These are phyloP conservation scores for Aspergillus carbonarius DNA, from an alignment of 2,329 filamentous ascomycete species.

Conservation along the genomic window DNA sequence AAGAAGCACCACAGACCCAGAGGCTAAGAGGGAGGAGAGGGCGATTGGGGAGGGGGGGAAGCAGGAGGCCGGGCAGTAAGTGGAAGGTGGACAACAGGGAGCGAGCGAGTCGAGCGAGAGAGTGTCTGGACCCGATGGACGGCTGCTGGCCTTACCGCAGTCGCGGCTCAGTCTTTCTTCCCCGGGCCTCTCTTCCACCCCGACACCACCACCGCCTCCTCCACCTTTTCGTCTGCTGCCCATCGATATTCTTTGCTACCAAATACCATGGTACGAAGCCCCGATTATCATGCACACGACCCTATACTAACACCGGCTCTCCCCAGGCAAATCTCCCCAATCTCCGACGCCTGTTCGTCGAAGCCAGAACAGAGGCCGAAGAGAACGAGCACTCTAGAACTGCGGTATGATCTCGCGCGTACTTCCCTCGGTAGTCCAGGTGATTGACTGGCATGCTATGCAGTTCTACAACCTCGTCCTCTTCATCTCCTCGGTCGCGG, in stretches of 20 bases:
- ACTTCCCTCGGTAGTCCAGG: background rate
- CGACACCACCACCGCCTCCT: background rate
- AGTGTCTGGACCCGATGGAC: conserved; percentile 11
- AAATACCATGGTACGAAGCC: background rate
- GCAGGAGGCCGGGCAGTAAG: background rate
- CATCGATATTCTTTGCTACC: background rate
- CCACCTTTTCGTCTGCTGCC: background rate
- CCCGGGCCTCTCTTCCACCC: background rate
- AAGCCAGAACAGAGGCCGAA: conserved; percentile 87
- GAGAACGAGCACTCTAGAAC: conserved; percentile 92
- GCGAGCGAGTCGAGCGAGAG: background rate
- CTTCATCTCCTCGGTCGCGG: conserved; percentile 93
- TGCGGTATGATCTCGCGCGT: conserved; percentile 62
- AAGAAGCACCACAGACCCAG: background rate
- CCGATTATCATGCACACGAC: no score
- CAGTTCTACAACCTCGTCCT: conserved; percentile 95
- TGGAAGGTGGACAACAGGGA: conserved; percentile 3
- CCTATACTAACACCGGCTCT: background rate
- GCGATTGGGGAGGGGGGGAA: background rate
- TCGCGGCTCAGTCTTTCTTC: background rate
- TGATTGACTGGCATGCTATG: conserved; percentile 9
- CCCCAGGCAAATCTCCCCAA: conserved; percentile 68
- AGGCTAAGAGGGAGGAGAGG: background rate
- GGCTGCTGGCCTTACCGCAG: background rate
- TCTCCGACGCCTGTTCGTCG: conserved; percentile 91